Base-by-base conservation (phyloP, 2,329 filamentous ascomycete species). In the Zasmidium cellare region DNA sequence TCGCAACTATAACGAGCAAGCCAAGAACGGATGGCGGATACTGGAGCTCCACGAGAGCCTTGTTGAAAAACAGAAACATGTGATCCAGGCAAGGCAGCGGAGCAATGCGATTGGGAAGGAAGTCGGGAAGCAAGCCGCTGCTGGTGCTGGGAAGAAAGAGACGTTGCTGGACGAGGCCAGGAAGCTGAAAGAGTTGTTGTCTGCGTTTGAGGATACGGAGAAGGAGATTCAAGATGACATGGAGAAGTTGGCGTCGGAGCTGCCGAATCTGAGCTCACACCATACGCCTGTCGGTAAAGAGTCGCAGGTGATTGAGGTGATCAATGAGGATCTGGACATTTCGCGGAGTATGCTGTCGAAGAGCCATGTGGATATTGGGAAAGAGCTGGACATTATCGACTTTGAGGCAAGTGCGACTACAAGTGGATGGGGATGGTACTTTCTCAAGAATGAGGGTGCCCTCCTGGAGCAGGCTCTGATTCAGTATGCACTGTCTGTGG, bases 371-470 rank as follows among this genome's bases (percentile, higher is more conserved):
- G 84, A 93, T 65, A 93, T 99, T 66, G 94, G 94, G 28, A 81
- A 86, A 3, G 85, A 92, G 69, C 84, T 99, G n/a, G 87, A 88
- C 31, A 82, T 99, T n/a, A 80, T 99, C 52, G 93, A 99, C 77
- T 97, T 99, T 70, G 81, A 88, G 3, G 87, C 84, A 58, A 91
- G 92, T 3, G 88, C 88, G 1, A 86, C 84, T n/a, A 87, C 91
- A 1, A 90, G 88, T 2, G 94, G 94, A 38, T 99, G 93, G 93
- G 94, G 94, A 1, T 99, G 92, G 91, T 99, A 99, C 78, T 97
- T 92, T 75, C 85, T 99, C 11, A 80, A 91, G n/a, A 91, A 93
- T 71, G 92, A 96, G 70, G 94, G 87, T 9, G 92, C 92, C 0
- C 85, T 94, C 73, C 83, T 99, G n/a, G 94, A 99, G 76, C 93